These are phyloP conservation scores for Apostasia ramifera DNA, from an alignment of 106 monocot species.

Conservation along the genomic window DNA sequence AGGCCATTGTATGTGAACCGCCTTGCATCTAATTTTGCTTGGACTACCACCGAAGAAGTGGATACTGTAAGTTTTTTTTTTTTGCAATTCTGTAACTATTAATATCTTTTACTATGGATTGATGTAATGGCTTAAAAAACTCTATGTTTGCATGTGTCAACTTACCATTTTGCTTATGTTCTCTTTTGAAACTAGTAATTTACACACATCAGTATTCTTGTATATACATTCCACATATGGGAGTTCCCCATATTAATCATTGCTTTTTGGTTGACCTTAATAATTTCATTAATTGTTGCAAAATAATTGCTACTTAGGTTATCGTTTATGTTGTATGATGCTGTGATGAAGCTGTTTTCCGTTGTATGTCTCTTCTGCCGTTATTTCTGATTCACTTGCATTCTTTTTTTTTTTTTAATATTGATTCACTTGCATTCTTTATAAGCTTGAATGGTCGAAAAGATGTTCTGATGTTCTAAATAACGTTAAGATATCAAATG, in stretches of 20 bases:
- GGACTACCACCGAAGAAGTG: constrained; percentile 71
- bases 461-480: constrained; percentile 53
- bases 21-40: constrained; percentile 62
- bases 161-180: too few relatives aligned
- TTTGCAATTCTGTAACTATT: not conserved
- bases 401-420: not conserved
- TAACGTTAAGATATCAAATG: constrained; percentile 35
- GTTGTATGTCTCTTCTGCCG: not conserved
- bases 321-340: not conserved
- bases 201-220: too few relatives aligned
- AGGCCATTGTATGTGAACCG: constrained; percentile 66
- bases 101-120: constrained; percentile 1
- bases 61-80: constrained; percentile 52
- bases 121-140: not conserved
- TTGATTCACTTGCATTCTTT: constrained; percentile 4
- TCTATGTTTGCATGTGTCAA: too few relatives aligned
- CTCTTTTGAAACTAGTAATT: too few relatives aligned
- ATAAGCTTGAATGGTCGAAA: constrained; percentile 80
- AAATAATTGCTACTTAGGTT: not conserved
- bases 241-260: too few relatives aligned
- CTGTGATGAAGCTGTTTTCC: not conserved
- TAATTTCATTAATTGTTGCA: not conserved
- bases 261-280: too few relatives aligned
- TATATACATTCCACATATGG: too few relatives aligned
- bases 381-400: not conserved